Conservation (phyloP, 116 monocot genomes). For the Phalaenopsis hybrid region DNA sequence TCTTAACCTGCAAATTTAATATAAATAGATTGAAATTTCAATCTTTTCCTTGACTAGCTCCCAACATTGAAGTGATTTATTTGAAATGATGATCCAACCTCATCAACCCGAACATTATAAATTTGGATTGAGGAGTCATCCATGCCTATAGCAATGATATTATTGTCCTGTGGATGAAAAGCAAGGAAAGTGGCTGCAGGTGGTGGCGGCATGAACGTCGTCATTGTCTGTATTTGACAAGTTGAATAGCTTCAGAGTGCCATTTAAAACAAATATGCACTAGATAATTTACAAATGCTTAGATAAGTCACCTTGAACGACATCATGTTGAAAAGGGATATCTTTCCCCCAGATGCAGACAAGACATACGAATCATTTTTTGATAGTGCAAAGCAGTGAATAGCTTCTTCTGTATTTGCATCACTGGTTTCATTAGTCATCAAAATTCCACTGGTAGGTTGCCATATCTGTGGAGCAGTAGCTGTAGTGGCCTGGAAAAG, state of each 20-base stretch:
- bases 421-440: slow-evolving; percentile 64
- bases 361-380: slow-evolving; percentile 78
- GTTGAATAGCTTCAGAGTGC: not conserved
- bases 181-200: slow-evolving; percentile 67
- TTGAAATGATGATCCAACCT: slow-evolving; percentile 29
- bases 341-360: slow-evolving; percentile 70
- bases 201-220: slow-evolving; percentile 73
- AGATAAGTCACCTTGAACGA: slow-evolving; percentile 52
- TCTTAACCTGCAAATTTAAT: slow-evolving; percentile 39
- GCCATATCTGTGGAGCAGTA: slow-evolving; percentile 58
- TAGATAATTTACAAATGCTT: not conserved
- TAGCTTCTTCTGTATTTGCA: slow-evolving; percentile 42
- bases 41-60: not conserved
- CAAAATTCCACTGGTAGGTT: slow-evolving; percentile 51
- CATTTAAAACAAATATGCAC: not conserved
- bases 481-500: slow-evolving; percentile 50
- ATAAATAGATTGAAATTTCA: not conserved
- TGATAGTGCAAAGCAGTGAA: slow-evolving; percentile 72
- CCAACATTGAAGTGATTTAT: not conserved
- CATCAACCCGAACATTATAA: slow-evolving; percentile 65
- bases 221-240: slow-evolving; percentile 42
- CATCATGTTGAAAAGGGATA: slow-evolving; percentile 73
- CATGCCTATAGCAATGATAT: slow-evolving; percentile 77
- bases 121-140: slow-evolving; percentile 71
- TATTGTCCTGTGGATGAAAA: slow-evolving; percentile 74